Evolutionary conservation across 495 filamentous ascomycete species (phyloP), one percentile per base, ranked within the genome.

Genomic region (Hypoxylon trugodes): DNA sequence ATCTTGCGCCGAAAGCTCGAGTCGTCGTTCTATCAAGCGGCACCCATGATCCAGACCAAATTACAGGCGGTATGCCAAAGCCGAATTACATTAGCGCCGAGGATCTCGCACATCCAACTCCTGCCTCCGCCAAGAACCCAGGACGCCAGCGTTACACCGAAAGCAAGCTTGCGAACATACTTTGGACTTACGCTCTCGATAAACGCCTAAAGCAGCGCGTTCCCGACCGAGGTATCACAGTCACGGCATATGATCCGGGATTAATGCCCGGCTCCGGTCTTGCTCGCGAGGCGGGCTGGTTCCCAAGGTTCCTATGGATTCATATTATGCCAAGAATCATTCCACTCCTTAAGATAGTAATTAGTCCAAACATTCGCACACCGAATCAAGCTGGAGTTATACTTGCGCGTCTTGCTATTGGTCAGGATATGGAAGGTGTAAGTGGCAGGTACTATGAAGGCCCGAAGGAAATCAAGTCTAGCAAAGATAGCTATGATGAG

Each of bases 111-210:
- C 64, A 76, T 9, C 82, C 74, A 73, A 49, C 56, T 0, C 25
- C 51, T 0, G 43, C 59, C 18, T 28, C 48, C 18, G 50, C 45
- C 9, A 49, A 45, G 4, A 30, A 48, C 33, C 46, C 59, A 0
- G 64, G 68, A 46, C 81, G 18, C 75, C 54, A 66, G 12, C 82
- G 85, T 18, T 93, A 93, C 68, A 82, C 76, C 3, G 81, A 89
- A 22, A 80, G 78, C 61, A 93, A 93, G 75, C 81, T 91, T 0
- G 86, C 88, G 5, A 91, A 91, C 68, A 78, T 91, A n/a, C 74
- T 91, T 1, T 88, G 78, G 77, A 68, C 65, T 7, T 80, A 81
- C 56, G 77, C 78, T 1, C 61, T 82, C 9, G 46, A 76, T 8
- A 55, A 65, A 6, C 72, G 73, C 6, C 69, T 81, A 5, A 28